A percentile compares a stretch with the other conserved stretches of the same genome.
Evolutionary conservation across 306 rosid species (phyloP).

Genomic region (Alnus rubra): DNA sequence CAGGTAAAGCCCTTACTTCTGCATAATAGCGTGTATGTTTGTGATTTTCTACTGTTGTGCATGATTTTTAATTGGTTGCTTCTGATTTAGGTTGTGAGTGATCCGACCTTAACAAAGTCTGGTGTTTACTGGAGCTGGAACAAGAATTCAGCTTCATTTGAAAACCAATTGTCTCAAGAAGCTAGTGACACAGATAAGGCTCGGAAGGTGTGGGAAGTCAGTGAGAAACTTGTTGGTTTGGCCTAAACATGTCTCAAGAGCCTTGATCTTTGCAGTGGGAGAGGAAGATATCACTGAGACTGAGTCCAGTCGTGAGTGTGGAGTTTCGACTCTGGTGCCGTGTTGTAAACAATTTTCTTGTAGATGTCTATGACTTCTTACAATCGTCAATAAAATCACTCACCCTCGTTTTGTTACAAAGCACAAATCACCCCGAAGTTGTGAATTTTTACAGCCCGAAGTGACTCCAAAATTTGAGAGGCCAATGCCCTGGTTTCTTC

Average conservation of each 20-base stretch:
- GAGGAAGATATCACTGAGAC: slow-evolving; percentile 23
- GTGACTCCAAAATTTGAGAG: background rate
- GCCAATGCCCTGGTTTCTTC: background rate
- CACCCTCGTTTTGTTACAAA: slow-evolving; percentile 28
- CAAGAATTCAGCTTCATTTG: slow-evolving; percentile 85
- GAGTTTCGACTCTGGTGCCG: slow-evolving; percentile 25
- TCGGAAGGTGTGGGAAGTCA: slow-evolving; percentile 88
- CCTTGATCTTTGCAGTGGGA: slow-evolving; percentile 26
- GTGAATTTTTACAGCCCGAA: background rate
- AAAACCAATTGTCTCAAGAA: slow-evolving; percentile 86
- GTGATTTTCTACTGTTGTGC: slow-evolving; percentile 2
- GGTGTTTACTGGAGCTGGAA: slow-evolving; percentile 99
- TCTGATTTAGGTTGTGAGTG: slow-evolving; percentile 75
- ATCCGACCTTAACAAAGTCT: slow-evolving; percentile 93
- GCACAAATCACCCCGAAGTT: slow-evolving; percentile 8
- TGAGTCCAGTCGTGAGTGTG: slow-evolving; percentile 21
- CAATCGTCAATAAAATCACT: slow-evolving; percentile 44
- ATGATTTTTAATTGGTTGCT: slow-evolving; percentile 22
- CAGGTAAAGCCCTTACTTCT: slow-evolving; percentile 53
- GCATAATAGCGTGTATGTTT: too few species aligned
- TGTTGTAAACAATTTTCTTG: slow-evolving; percentile 38
- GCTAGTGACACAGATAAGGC: slow-evolving; percentile 89
- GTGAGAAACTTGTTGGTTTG: slow-evolving; percentile 96
- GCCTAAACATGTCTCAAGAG: slow-evolving; percentile 37
- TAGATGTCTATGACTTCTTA: slow-evolving; percentile 35